Evolutionary conservation across 139 green algal species (phyloP), one percentile per base, ranked within the genome.

Genomic region (Trebouxia sp.): DNA sequence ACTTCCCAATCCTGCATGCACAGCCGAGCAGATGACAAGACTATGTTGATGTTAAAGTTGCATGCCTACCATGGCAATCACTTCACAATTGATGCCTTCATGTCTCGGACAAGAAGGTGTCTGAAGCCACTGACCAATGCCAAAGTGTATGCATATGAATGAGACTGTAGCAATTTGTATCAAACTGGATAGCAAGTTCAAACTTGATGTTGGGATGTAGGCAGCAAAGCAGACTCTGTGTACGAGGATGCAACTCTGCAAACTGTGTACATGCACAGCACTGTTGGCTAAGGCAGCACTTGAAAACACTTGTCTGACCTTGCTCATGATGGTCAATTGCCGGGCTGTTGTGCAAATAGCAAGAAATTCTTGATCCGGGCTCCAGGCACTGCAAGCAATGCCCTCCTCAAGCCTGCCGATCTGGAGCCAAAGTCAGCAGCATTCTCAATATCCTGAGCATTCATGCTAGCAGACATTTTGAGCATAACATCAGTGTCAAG

Each of bases 291-390:
- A 9, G 9, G 12, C 14, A 37, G 15, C 32, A 11, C 22, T 37
- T 17, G 9, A n/a, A 67, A 26, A n/a, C 56, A 35, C 24, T 12
- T 11, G 9, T n/a, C 2, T 20, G 5, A 90, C 66, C 78, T 84
- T 75, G 69, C 87, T 96, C 91, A 98, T 94, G 9, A 97, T 76
- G 67, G 97, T 83, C 69, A 98, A 80, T 43, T 87, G 82, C 35
- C 86, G 87, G 7, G 20, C 45, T 15, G 76, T 79, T 42, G 87
- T 93, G n/a, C 94, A 79, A 3, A 95, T 35, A 0, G 76, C 91
- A 42, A 97, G 72, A 47, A 92, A 65, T 79, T 97, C 91, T 1
- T 94, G 95, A 79, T 97, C 94, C 0, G 95, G 95, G 69, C 88
- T 94, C 92, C 89, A 95, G 3, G 83, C 82, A 72, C 87, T 62